A percentile compares a stretch with the other conserved stretches of the same genome.
Conservation (phyloP, 805 yeast species). For the Candida qinlingensis region DNA sequence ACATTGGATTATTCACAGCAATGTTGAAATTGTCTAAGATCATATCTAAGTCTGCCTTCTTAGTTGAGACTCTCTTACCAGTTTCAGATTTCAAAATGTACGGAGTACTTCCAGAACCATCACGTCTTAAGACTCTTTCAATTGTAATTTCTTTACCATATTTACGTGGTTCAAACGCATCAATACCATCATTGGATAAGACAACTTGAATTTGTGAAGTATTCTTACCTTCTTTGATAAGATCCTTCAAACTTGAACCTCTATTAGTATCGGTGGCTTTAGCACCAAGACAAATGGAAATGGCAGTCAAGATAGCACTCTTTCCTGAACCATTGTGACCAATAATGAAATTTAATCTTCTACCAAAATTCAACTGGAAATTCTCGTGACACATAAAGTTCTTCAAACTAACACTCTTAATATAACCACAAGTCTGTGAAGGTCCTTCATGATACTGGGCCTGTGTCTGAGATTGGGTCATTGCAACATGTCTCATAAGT, state of each 20-base stretch:
- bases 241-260: conserved; percentile 61
- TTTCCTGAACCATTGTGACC: conserved; percentile 94
- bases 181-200: conserved; percentile 59
- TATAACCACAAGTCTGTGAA: conserved; percentile 49
- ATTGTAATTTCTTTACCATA: conserved; percentile 69
- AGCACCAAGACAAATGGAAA: conserved; percentile 83
- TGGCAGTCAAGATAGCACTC: conserved; percentile 81
- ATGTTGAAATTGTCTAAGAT: conserved; percentile 69
- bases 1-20: conserved; percentile 84
- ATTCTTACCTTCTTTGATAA: conserved; percentile 72
- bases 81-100: conserved; percentile 51
- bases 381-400: conserved; percentile 91
- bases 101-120: conserved; percentile 38
- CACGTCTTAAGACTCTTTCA: conserved; percentile 58
- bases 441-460: not conserved
- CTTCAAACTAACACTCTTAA: conserved; percentile 53
- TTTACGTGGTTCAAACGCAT: conserved; percentile 54
- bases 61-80: conserved; percentile 51
- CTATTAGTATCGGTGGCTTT: conserved; percentile 84
- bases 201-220: conserved; percentile 64
- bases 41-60: conserved; percentile 59
- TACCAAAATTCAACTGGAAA: conserved; percentile 70
- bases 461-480: conserved; percentile 6
- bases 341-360: conserved; percentile 76
- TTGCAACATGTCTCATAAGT: conserved; percentile 4